phyloP scores from a whole-genome alignment of 2,329 filamentous ascomycete species.

The Apiospora arundinis region DNA sequence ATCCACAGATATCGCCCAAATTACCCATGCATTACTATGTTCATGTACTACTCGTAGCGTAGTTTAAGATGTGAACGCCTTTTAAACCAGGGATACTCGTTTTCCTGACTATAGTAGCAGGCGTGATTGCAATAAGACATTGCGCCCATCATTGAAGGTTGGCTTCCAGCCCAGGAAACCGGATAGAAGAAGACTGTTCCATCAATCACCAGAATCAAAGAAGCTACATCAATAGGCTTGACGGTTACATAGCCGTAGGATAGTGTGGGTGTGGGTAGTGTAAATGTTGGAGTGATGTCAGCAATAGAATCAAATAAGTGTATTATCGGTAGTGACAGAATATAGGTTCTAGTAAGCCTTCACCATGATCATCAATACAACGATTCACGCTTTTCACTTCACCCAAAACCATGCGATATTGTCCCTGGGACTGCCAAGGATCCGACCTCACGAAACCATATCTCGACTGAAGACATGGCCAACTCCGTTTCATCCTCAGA shows the following conservation, averaged over 20 bases:
- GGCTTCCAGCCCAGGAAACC: too few relatives aligned
- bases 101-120: too few relatives aligned
- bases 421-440: not conserved
- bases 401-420: not conserved
- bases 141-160: too few relatives aligned
- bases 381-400: not conserved
- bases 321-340: slow-evolving; percentile 14
- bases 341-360: not conserved
- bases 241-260: not conserved
- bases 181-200: too few relatives aligned
- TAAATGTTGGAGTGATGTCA: too few relatives aligned
- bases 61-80: too few relatives aligned
- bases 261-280: not conserved
- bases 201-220: too few relatives aligned
- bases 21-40: too few relatives aligned
- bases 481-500: not conserved
- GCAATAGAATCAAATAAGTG: not conserved
- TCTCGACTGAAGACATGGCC: not conserved
- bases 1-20: too few relatives aligned
- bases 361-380: not conserved
- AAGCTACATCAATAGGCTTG: not conserved
- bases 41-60: too few relatives aligned
- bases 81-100: too few relatives aligned
- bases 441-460: not conserved
- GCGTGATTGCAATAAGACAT: too few relatives aligned